Conservation (phyloP, 306 rosid species). For the Oxytropis ochrocephala region DNA sequence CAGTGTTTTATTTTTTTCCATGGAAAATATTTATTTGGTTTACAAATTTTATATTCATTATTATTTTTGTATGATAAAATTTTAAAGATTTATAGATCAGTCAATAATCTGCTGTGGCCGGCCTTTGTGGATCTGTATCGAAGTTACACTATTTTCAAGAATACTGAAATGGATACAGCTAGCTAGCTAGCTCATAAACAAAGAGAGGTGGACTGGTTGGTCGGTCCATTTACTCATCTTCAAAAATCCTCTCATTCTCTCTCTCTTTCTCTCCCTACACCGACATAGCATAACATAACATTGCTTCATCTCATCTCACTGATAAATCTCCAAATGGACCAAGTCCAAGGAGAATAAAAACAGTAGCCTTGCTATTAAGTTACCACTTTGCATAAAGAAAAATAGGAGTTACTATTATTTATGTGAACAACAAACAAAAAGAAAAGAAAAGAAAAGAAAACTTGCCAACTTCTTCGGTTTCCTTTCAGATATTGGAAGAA, state of each 20-base stretch:
- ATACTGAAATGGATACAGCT: slow-evolving; percentile 30
- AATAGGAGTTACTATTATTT: background rate
- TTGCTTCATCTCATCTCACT: background rate
- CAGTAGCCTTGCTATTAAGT: background rate
- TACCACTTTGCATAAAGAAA: slow-evolving; percentile 13
- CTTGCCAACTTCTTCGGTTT: slow-evolving; percentile 6
- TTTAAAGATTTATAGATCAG: no score
- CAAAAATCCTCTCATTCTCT: background rate
- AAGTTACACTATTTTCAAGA: background rate
- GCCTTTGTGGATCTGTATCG: no score
- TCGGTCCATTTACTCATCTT: slow-evolving; percentile 10
- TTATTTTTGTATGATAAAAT: no score
- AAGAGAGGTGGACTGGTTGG: background rate
- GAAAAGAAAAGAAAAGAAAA: background rate
- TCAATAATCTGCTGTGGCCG: background rate
- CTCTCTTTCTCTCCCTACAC: slow-evolving; percentile 1
- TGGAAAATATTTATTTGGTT: background rate
- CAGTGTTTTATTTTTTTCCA: background rate
- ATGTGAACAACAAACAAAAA: background rate
- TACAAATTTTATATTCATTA: background rate
- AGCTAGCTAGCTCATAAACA: no score
- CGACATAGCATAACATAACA: slow-evolving; percentile 16
- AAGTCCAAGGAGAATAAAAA: background rate
- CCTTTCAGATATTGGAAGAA: slow-evolving; percentile 15
- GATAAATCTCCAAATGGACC: slow-evolving; percentile 12